Base-by-base conservation (phyloP, 169 alveolate species). In the Plasmodium reichenowi region DNA sequence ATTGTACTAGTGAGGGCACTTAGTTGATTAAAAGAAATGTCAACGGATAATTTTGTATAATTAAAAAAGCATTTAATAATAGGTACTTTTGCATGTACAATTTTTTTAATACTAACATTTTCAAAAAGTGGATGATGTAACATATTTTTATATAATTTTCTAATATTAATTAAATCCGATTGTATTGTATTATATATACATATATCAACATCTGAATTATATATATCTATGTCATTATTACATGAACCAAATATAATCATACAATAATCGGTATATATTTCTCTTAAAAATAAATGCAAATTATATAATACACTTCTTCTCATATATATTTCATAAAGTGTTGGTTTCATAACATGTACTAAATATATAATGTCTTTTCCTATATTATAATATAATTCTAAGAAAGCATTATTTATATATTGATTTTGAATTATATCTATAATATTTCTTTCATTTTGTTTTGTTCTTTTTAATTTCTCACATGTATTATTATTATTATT, bases 41-140 rank as follows among this genome's bases (percentile, higher is more conserved):
- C 78, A 13, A 78, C 24, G 0, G 78, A 66, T n/a, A 78, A 29
- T 20, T 67, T 52, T 0, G 20, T 1, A 2, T 78, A 38, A 20
- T 32, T 66, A 17, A 78, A 78, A 20, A 64, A 63, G n/a, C 89
- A 78, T 78, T 78, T 78, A 43, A 78, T 26, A 20, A 78, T 78
- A 7, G 76, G 78, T 5, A 78, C 89, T 13, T 52, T 45, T 2
- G 76, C 89, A 8, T 32, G 9, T 22, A 63, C 7, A 17, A 66
- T 66, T 54, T 12, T 47, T 22, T 66, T 64, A 0, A 66, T 78
- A 13, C 0, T 9, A 1, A 68, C 76, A 38, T 67, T 64, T 50
- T 43, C 9, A 78, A 78, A 78, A 48, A 66, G 52, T 7, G 24
- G 22, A 15, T 52, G 52, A 1, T 43, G 26, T 48, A 32, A 47